phyloP scores from a whole-genome alignment of 306 rosid genomes.

The Trifolium fragiferum region DNA sequence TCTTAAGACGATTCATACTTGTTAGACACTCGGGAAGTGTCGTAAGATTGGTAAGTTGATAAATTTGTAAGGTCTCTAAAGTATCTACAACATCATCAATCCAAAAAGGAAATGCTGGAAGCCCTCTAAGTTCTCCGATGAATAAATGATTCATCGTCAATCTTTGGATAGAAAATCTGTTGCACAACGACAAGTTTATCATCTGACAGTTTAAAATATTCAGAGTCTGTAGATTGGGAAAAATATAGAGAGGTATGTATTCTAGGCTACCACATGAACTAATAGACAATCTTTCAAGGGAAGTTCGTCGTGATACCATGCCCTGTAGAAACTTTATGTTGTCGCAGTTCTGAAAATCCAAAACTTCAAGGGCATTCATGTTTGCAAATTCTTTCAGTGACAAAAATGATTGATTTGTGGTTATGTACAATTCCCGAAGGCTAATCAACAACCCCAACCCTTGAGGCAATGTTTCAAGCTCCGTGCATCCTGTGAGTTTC shows the following conservation, averaged over 20 bases:
- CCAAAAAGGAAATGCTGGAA: background rate
- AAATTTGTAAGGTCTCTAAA: background rate
- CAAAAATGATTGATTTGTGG: conserved; percentile 15
- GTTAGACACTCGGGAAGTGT: background rate
- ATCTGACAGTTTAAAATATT: background rate
- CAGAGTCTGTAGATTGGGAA: background rate
- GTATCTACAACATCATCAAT: background rate
- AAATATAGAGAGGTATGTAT: background rate
- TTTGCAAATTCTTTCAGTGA: background rate
- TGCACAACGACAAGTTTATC: background rate
- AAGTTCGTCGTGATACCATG: background rate
- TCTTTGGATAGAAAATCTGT: background rate
- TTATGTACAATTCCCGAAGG: too few species aligned
- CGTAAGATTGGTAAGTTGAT: background rate
- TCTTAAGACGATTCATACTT: background rate
- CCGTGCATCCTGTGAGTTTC: too few species aligned
- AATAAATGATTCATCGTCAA: background rate
- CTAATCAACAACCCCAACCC: too few species aligned
- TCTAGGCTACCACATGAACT: background rate
- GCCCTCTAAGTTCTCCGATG: background rate
- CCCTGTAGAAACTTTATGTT: conserved; percentile 7
- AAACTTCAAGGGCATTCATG: background rate
- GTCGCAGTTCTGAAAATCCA: background rate
- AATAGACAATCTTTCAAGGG: background rate
- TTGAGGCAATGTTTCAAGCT: too few species aligned